Percentiles rank a stretch among this genome's conserved stretches.
phyloP scores from a whole-genome alignment of 2,329 filamentous ascomycete genomes.

The Rutstroemia sp. region DNA sequence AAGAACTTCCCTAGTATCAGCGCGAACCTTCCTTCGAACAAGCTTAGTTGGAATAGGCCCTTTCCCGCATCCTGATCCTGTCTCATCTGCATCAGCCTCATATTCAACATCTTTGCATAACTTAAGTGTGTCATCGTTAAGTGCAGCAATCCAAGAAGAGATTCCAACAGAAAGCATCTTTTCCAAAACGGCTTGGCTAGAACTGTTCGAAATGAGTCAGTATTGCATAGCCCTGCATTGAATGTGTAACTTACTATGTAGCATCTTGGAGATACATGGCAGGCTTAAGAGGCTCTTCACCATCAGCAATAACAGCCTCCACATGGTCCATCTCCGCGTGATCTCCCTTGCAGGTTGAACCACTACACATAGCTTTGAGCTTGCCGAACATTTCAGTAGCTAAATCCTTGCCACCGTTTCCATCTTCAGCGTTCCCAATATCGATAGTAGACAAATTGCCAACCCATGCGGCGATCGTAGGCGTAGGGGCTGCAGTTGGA shows the following conservation, averaged over 20 bases:
- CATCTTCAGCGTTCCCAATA: not conserved
- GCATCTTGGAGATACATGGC: not conserved
- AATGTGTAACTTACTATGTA: not conserved
- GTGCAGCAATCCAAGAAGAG: not conserved
- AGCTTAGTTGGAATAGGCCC: not conserved
- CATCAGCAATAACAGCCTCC: not conserved
- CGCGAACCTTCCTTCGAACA: not conserved
- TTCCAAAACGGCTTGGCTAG: not conserved
- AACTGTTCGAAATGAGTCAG: not conserved
- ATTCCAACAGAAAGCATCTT: not conserved
- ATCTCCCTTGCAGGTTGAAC: not conserved
- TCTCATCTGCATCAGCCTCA: not conserved
- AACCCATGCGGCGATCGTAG: not conserved
- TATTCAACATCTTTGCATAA: not conserved
- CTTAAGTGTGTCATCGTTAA: not conserved
- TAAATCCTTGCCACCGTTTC: not conserved
- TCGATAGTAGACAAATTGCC: not conserved
- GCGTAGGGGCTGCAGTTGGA: not conserved
- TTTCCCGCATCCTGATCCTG: not conserved
- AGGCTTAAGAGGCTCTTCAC: not conserved
- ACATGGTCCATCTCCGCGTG: not conserved
- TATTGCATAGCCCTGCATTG: not conserved
- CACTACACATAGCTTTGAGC: not conserved
- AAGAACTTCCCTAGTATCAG: not conserved
- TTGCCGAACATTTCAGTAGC: not conserved